These are phyloP conservation scores for Rubia tinctorum DNA, from an alignment of 305 asterid genomes.

Conservation along the genomic window DNA sequence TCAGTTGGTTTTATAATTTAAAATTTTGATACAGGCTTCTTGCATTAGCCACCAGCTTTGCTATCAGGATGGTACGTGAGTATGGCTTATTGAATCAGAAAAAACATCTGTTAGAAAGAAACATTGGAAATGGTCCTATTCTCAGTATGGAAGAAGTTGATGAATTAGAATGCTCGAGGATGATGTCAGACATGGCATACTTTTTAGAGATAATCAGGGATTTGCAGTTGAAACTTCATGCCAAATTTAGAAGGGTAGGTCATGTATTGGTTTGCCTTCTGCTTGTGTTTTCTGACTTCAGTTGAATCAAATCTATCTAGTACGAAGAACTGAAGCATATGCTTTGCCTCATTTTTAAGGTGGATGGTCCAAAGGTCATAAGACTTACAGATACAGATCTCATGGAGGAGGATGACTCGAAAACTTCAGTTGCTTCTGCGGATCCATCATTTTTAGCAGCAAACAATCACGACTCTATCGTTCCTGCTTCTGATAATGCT, in stretches of 20 bases:
- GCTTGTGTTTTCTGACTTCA: slow-evolving; percentile 14
- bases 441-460: slow-evolving; percentile 37
- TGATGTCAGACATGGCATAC: slow-evolving; percentile 71
- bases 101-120: slow-evolving; percentile 43
- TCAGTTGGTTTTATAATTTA: slow-evolving; percentile 21
- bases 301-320: slow-evolving; percentile 16
- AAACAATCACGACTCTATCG: slow-evolving; percentile 33
- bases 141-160: slow-evolving; percentile 36
- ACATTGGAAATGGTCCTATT: slow-evolving; percentile 34
- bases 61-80: slow-evolving; percentile 66
- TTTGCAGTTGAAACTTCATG: slow-evolving; percentile 64
- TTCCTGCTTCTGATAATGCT: slow-evolving; percentile 42
- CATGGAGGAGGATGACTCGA: slow-evolving; percentile 58
- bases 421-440: slow-evolving; percentile 41
- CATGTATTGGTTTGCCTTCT: slow-evolving; percentile 49
- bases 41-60: slow-evolving; percentile 72
- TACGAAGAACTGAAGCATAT: slow-evolving; percentile 11
- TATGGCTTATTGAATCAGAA: slow-evolving; percentile 69
- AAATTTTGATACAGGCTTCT: slow-evolving; percentile 80
- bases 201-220: slow-evolving; percentile 70
- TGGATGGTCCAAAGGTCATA: slow-evolving; percentile 41
- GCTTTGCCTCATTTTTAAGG: slow-evolving; percentile 36
- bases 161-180: slow-evolving; percentile 42
- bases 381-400: slow-evolving; percentile 35
- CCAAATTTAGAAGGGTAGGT: slow-evolving; percentile 68